These are phyloP conservation scores for Fusarium coffeatum DNA, from an alignment of 2,329 filamentous ascomycete genomes.

Conservation along the genomic window DNA sequence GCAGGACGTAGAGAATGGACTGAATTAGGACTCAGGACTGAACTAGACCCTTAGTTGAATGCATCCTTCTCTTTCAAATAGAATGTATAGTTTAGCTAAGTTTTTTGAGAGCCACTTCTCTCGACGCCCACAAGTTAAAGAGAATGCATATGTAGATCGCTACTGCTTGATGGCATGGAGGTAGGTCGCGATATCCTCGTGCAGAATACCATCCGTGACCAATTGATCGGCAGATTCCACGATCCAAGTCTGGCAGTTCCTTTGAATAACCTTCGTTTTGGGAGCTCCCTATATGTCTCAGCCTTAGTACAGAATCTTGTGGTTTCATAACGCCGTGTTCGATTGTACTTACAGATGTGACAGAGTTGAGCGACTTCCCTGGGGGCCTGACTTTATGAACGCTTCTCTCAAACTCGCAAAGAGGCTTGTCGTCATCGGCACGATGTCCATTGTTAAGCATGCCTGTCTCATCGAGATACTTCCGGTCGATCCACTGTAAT, in stretches of 20 bases:
- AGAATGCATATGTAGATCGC: rapidly evolving
- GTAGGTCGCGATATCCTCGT: not conserved
- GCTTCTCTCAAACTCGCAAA: not conserved
- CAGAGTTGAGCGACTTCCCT: not conserved
- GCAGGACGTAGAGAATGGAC: no score
- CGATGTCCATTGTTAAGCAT: not conserved
- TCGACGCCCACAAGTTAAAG: no score
- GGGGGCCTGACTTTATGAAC: not conserved
- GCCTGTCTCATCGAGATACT: rapidly evolving
- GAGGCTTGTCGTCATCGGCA: rapidly evolving
- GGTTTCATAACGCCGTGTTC: rapidly evolving
- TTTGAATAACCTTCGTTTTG: not conserved
- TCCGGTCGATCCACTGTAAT: rapidly evolving
- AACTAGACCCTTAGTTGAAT: no score
- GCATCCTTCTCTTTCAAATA: no score
- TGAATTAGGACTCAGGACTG: no score
- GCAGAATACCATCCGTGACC: not conserved
- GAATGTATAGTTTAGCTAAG: no score
- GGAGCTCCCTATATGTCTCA: rapidly evolving
- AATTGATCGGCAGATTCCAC: constrained; percentile 5
- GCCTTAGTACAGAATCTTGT: not conserved
- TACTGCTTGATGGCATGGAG: not conserved
- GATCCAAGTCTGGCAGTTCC: constrained; percentile 26
- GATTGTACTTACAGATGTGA: not conserved
- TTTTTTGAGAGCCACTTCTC: no score